Evolutionary conservation across 768 basidiomycete genomes (phyloP), one percentile per base, ranked within the genome.

Genomic region (Gymnopilus dilepis): DNA sequence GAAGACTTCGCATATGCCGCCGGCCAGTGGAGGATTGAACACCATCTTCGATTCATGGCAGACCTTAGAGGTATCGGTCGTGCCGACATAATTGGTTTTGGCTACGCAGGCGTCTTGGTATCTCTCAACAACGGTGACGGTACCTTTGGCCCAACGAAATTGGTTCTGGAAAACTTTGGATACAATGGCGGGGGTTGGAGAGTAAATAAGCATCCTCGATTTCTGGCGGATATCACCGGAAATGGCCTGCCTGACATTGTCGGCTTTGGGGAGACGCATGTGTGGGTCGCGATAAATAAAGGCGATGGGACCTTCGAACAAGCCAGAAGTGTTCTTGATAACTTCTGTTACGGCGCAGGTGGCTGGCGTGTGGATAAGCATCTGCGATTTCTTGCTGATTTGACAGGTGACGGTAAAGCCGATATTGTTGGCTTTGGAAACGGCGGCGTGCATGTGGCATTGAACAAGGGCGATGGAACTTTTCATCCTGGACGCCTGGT

Each of bases 341-440:
- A 56, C 24, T 28, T 61, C 13, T 45, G 53, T 17, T 24, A 58
- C 28, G 56, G 30, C 7, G 24, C 15, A 12, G 60, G 60, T 3
- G 54, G 63, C 12, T 68, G 67, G 67, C 47, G 60, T 0, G 41
- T 56, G 9, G 58, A 66, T 0, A 62, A 61, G 43, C 67, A 66
- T 41, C 56, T 62, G 6, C 67, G 65, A 3, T 58, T 68, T 42
- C n/a, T 68, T 13, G 65, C 47, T 12, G 60, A 68, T 30, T 43
- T 60, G 9, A 64, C 62, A 3, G 60, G 63, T 17, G 28, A 64
- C 37, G 54, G 60, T 26, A n/a, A 37, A 11, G 43, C 33, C 5
- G 67, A 68, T 28, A 51, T 66, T 42, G 43, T 68, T 8, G 67
- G 62, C 2, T 66, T 68, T 13, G 65, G 63, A 2, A 50, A 66